Evolutionary conservation across 1,139 yeast genomes (phyloP).

Genomic region (Scheffersomyces illinoinensis): DNA sequence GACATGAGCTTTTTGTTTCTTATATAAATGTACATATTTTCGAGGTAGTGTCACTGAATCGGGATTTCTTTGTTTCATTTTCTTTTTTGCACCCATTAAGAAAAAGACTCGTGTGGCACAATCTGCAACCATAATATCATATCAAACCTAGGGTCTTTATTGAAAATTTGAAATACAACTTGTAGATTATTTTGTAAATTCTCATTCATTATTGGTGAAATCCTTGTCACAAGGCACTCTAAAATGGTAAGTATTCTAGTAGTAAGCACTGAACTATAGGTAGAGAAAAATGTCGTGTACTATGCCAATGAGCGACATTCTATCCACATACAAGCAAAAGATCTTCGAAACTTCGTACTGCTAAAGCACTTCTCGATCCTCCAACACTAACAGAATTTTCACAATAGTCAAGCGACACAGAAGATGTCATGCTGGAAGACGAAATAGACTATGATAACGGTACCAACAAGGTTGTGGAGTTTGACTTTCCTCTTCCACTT

Average conservation of each 20-base stretch:
- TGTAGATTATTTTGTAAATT: no score
- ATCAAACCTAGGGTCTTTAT: neutral
- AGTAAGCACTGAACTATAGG: no score
- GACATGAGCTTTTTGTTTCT: neutral
- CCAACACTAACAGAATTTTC: neutral
- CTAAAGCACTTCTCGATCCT: constrained; percentile 1
- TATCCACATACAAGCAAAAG: neutral
- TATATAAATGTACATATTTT: no score
- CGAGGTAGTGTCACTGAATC: no score
- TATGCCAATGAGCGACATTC: neutral
- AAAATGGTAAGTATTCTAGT: no score
- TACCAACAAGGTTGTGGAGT: constrained; percentile 20
- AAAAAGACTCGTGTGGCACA: neutral
- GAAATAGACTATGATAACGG: constrained; percentile 21
- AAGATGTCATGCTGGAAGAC: constrained; percentile 25
- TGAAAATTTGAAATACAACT: neutral
- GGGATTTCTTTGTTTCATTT: neutral
- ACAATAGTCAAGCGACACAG: neutral
- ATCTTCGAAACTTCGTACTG: constrained; percentile 1
- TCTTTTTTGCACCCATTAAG: neutral
- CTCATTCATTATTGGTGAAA: neutral
- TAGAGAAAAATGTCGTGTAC: neutral
- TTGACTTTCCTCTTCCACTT: constrained; percentile 26
- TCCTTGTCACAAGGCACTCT: no score
- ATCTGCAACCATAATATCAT: neutral